Percentiles rank a stretch among this genome's conserved stretches.
Conservation (phyloP, 1,284 basidiomycete genomes). For the Moesziomyces sp. region DNA sequence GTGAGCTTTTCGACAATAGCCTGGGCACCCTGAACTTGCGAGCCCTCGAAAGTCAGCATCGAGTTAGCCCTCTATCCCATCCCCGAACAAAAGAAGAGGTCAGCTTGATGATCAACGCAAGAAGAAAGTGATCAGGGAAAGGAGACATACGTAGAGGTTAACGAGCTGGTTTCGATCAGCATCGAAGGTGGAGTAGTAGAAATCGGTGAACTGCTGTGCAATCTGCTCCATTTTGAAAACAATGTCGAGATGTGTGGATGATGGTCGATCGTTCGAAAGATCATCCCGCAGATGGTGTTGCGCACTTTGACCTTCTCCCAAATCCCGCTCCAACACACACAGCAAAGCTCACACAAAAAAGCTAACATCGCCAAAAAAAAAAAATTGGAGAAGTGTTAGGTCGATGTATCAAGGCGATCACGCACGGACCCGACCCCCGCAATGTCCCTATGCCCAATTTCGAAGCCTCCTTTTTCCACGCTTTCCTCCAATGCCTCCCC, state of each 20-base stretch:
- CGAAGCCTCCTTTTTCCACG: no score
- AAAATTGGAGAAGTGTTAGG: no score
- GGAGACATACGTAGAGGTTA: constrained; percentile 78
- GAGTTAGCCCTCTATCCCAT: constrained; percentile 77
- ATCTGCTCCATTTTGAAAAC: constrained; percentile 58
- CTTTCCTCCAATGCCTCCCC: no score
- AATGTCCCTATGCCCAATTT: no score
- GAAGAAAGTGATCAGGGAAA: neutral
- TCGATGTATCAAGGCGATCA: no score
- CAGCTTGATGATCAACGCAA: neutral
- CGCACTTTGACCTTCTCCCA: no score
- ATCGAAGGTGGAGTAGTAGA: constrained; percentile 74
- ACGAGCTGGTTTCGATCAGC: constrained; percentile 72
- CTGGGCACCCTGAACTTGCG: constrained; percentile 74
- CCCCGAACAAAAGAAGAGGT: neutral
- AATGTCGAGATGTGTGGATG: neutral
- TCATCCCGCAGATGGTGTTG: neutral
- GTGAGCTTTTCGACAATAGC: constrained; percentile 83
- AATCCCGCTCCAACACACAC: no score
- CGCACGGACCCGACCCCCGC: no score
- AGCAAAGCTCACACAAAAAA: no score
- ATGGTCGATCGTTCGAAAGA: constrained; percentile 2
- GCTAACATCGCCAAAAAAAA: no score
- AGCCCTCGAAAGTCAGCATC: constrained; percentile 89
- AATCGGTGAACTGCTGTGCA: constrained; percentile 66